Conservation (phyloP, 257 asterid species). For the Sherardia arvensis region DNA sequence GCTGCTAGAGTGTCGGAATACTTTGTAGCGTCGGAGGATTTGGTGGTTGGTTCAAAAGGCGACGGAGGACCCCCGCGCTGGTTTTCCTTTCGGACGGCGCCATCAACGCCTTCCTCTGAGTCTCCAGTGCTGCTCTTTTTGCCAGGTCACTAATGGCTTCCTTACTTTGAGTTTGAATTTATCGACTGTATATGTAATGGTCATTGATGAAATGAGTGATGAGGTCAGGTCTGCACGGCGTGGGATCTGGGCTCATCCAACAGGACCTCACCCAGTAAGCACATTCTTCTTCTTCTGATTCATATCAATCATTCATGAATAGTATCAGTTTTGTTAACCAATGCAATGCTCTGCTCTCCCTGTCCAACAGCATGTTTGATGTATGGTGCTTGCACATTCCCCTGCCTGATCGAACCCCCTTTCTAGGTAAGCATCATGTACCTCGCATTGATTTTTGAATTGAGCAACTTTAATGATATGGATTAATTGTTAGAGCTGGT, state of each 20-base stretch:
- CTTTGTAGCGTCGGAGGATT: conserved; percentile 31
- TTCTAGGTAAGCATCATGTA: conserved; percentile 48
- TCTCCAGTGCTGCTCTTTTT: conserved; percentile 49
- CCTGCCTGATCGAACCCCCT: conserved; percentile 52
- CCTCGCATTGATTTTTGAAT: background rate
- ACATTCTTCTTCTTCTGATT: background rate
- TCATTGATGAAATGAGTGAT: background rate
- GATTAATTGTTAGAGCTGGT: conserved; percentile 41
- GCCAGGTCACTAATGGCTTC: conserved; percentile 42
- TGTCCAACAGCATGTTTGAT: conserved; percentile 47
- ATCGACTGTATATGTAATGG: background rate
- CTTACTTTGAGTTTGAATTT: background rate
- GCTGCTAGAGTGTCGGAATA: conserved; percentile 32
- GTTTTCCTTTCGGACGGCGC: conserved; percentile 27
- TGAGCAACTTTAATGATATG: too few relatives aligned
- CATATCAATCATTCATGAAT: too few relatives aligned
- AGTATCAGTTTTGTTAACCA: too few relatives aligned
- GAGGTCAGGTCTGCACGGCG: conserved; percentile 51
- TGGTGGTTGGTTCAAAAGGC: conserved; percentile 26
- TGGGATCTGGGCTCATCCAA: conserved; percentile 59
- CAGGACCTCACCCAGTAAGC: conserved; percentile 52
- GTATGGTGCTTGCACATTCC: conserved; percentile 92
- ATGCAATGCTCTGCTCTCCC: background rate
- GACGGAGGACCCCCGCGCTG: conserved; percentile 81
- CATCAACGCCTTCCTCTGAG: background rate